Base-by-base conservation (phyloP, 164 flowering plant species). In the Stephania yunnanensis region DNA sequence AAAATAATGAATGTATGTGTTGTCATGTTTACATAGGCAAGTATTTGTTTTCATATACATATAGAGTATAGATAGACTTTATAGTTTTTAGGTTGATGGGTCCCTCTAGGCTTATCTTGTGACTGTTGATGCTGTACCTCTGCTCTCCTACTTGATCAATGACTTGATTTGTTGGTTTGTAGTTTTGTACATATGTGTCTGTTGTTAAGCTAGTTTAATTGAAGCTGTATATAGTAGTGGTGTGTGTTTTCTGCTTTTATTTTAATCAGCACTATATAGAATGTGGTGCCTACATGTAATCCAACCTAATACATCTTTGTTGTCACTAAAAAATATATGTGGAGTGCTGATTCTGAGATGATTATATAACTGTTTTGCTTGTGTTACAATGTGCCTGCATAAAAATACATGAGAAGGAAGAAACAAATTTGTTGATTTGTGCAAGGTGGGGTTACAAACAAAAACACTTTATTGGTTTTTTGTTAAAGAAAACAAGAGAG, bases 31-130 rank as follows among this genome's bases (percentile, higher is more conserved):
- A 1, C 46, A 30, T 68, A 1, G 19, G 42, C 46, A 36, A 20
- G 71, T 10, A 22, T 25, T 4, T 17, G n/a, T 42, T 46, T 66
- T 66, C 25, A 65, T 48, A 17, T 67, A 53, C 15, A 53, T 55
- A 55, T 55, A 55, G 13, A 55, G 42, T 55, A 58, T 15, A 25
- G 25, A 58, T 15, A 58, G 6, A 12, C 20, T 58, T 15, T 1
- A 15, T 58, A 58, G 64, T 3, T 58, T 19, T 1, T 1, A 58
- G 20, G 45, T 11, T 68, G 22, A 30, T 69, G 52, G 77, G 67
- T 69, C 77, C 75, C 13, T 36, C 44, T 48, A 71, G 19, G 46
- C 78, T 76, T 76, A 76, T 76, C 70, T 71, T 64, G 64, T 64
- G 46, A 71, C 70, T 77, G 80, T 80, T n/a, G 69, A 70, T 71